phyloP scores from a whole-genome alignment of 805 yeast genomes.

The Saturnispora quitensis region DNA sequence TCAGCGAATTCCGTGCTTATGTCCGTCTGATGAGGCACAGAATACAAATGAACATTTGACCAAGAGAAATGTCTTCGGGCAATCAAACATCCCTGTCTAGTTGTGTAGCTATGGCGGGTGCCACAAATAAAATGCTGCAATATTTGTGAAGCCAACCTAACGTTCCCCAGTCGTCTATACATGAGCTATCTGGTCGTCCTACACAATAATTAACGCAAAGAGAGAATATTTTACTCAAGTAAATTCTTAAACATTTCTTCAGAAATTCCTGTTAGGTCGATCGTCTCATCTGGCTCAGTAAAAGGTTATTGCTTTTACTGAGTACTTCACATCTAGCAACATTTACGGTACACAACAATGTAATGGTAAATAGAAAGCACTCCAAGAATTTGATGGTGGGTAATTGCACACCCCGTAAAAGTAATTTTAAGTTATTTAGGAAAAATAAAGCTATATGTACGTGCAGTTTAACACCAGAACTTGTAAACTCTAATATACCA shows the following conservation, averaged over 20 bases:
- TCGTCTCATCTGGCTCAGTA: too few relatives aligned
- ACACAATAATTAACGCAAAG: neutral
- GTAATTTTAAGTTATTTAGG: neutral
- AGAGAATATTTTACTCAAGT: too few relatives aligned
- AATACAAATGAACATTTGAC: neutral
- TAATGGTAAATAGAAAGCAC: too few relatives aligned
- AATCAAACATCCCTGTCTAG: neutral
- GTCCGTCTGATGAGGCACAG: neutral
- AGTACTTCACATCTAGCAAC: too few relatives aligned
- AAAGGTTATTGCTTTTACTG: too few relatives aligned
- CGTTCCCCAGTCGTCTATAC: neutral
- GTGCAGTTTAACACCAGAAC: constrained; percentile 37
- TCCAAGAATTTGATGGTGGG: too few relatives aligned
- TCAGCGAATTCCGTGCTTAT: constrained; percentile 12
- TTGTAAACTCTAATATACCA: constrained; percentile 36
- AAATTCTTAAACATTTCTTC: too few relatives aligned
- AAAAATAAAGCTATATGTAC: neutral
- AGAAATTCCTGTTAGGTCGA: too few relatives aligned
- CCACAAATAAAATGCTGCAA: neutral
- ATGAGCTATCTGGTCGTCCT: neutral
- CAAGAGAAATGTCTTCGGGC: neutral
- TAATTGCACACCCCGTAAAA: neutral
- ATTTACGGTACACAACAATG: too few relatives aligned
- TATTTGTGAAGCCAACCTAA: neutral
- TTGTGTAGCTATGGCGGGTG: neutral